These are phyloP conservation scores for Parachaetomium inaequale DNA, from an alignment of 495 filamentous ascomycete species.

Conservation along the genomic window DNA sequence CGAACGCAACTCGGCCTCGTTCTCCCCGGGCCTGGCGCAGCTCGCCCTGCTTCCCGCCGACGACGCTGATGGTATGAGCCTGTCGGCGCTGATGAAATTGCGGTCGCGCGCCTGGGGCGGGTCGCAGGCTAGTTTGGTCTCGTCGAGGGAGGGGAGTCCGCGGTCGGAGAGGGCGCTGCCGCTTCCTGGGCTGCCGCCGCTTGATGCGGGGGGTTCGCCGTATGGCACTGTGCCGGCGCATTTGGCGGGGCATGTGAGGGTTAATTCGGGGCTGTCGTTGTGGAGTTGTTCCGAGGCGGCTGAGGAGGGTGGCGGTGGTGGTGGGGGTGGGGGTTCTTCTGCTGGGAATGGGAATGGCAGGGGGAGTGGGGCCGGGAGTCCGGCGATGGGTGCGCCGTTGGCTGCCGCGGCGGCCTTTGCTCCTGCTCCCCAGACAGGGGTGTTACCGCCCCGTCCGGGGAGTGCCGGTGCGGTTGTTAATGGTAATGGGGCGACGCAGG, in stretches of 20 bases:
- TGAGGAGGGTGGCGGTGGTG: background rate
- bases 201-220: background rate
- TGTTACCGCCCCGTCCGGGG: background rate
- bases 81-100: constrained; percentile 68
- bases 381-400: too few relatives aligned
- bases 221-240: constrained; percentile 5
- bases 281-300: constrained; percentile 27
- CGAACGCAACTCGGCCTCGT: background rate
- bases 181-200: background rate
- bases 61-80: constrained; percentile 54
- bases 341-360: background rate
- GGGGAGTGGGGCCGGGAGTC: constrained; percentile 3
- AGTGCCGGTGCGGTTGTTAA: background rate
- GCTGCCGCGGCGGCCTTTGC: too few relatives aligned
- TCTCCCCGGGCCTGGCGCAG: constrained; percentile 63
- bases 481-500: background rate
- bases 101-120: constrained; percentile 76
- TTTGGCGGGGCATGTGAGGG: constrained; percentile 15
- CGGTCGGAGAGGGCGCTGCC: constrained; percentile 35
- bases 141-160: constrained; percentile 56
- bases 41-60: constrained; percentile 63
- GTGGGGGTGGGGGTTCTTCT: background rate
- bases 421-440: too few relatives aligned
- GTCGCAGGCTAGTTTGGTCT: constrained; percentile 67
- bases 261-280: constrained; percentile 12